These are phyloP conservation scores for Xylaria sp. DNA, from an alignment of 495 filamentous ascomycete species.

Conservation along the genomic window DNA sequence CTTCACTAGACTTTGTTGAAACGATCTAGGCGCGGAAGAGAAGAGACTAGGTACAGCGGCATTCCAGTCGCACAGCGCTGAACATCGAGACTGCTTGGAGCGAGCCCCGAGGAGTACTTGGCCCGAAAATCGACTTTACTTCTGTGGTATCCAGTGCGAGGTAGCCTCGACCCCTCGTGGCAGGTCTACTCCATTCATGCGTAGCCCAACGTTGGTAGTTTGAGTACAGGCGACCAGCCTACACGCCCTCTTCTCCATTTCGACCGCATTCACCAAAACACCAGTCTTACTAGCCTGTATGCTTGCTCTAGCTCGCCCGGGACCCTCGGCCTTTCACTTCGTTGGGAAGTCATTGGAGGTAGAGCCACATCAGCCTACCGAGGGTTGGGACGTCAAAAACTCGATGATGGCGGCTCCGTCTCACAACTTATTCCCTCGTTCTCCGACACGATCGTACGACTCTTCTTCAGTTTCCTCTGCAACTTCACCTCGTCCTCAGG, in stretches of 20 bases:
- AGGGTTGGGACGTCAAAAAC: slow-evolving; percentile 34
- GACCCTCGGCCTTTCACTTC: slow-evolving; percentile 26
- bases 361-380: slow-evolving; percentile 22
- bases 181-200: slow-evolving; percentile 27
- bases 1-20: slow-evolving; percentile 18
- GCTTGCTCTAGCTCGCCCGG: slow-evolving; percentile 26
- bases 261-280: slow-evolving; percentile 3
- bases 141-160: slow-evolving; percentile 35
- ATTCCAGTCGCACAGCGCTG: slow-evolving; percentile 40
- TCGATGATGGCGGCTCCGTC: slow-evolving; percentile 61
- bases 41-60: slow-evolving; percentile 31
- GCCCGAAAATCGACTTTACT: slow-evolving; percentile 29
- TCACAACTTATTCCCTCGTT: slow-evolving; percentile 60
- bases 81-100: slow-evolving; percentile 28
- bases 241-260: slow-evolving; percentile 10
- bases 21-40: slow-evolving; percentile 30
- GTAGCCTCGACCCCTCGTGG: slow-evolving; percentile 29
- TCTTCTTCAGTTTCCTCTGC: slow-evolving; percentile 63
- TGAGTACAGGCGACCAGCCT: slow-evolving; percentile 20
- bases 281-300: slow-evolving; percentile 21
- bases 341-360: slow-evolving; percentile 23
- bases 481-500: slow-evolving; percentile 57
- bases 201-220: slow-evolving; percentile 24
- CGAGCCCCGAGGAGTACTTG: slow-evolving; percentile 19
- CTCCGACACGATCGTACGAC: slow-evolving; percentile 62